Base-by-base conservation (phyloP, 129 eudicot species). In the Apium graveolens region DNA sequence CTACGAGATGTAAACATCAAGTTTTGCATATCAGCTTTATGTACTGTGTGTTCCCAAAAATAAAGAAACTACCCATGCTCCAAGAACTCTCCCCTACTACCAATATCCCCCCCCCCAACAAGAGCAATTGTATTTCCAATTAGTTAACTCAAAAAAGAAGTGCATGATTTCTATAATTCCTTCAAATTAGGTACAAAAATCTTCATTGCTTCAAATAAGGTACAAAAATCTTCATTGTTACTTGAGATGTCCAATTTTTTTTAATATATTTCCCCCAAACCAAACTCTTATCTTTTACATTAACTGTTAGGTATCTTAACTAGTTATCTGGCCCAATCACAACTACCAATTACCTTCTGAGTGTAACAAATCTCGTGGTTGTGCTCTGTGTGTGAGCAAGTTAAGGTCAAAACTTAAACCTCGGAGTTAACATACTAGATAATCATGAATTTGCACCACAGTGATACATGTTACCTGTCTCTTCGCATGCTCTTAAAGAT, bases 401-500 rank as follows among this genome's bases (percentile, higher is more conserved):
- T n/a, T 13, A 42, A n/a, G 35, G 29, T 72, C 76, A 12, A 41
- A 73, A 73, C 76, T 42, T 12, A 13, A 41, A 44, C 5, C 38
- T 26, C 24, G n/a, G 21, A 24, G 11, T 20, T 51, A 32, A 53
- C 21, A 21, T 35, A 8, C 26, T 10, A 48, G 13, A 49, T 9
- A 49, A n/a, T 34, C 68, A 21, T 14, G 7, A 76, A 35, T 42
- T 35, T 16, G 35, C 57, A 27, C 72, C 32, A 21, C 46, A 77
- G 68, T 31, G 38, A 16, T 20, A 53, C 49, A 53, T 48, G 43
- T 79, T 39, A 93, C 98, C 97, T 91, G 89, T 95, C 97, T 65
- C 98, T 87, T 77, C 97, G 88, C 98, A 95, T 95, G 93, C 95
- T 86, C 89, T 95, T 95, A 85, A 95, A 95, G 77, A 95, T 93